These are phyloP conservation scores for Pestalotiopsis sp. DNA, from an alignment of 2,329 filamentous ascomycete species.

Conservation along the genomic window DNA sequence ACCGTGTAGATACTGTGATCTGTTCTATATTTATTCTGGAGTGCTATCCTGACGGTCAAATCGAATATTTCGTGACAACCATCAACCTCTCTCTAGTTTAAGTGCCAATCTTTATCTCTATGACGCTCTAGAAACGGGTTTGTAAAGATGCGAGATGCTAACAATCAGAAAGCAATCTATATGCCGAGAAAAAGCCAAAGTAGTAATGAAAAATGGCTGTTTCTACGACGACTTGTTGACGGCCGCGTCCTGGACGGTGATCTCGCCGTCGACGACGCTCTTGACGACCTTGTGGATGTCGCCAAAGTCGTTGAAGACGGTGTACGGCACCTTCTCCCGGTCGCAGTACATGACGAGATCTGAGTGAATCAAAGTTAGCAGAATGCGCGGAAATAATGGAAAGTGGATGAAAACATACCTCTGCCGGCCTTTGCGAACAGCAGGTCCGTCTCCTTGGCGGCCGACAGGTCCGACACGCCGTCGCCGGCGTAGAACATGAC, in stretches of 20 bases:
- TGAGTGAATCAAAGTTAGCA: conserved; percentile 31
- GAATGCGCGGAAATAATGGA: neutral
- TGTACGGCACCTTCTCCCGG: conserved; percentile 82
- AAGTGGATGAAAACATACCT: conserved; percentile 53
- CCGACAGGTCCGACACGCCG: conserved; percentile 89
- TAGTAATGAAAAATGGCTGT: neutral
- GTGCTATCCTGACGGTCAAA: neutral
- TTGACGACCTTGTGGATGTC: conserved; percentile 77
- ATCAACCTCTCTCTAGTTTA: neutral
- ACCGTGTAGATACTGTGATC: neutral
- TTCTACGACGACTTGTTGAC: conserved; percentile 23
- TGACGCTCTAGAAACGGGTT: neutral
- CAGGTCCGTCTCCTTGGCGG: conserved; percentile 88
- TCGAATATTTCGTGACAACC: neutral
- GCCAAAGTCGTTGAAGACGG: conserved; percentile 82
- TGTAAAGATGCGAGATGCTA: neutral
- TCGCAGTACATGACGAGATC: conserved; percentile 89
- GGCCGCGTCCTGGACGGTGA: conserved; percentile 72
- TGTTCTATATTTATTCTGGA: neutral
- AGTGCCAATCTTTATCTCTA: neutral
- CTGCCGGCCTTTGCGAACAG: conserved; percentile 92
- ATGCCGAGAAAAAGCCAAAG: neutral
- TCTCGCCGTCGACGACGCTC: conserved; percentile 75
- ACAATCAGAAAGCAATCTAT: conserved; percentile 1
- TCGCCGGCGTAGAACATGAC: conserved; percentile 94